A percentile compares a stretch with the other conserved stretches of the same genome.
Evolutionary conservation across 2,329 filamentous ascomycete genomes (phyloP).

Genomic region (Cladosporium halotolerans): DNA sequence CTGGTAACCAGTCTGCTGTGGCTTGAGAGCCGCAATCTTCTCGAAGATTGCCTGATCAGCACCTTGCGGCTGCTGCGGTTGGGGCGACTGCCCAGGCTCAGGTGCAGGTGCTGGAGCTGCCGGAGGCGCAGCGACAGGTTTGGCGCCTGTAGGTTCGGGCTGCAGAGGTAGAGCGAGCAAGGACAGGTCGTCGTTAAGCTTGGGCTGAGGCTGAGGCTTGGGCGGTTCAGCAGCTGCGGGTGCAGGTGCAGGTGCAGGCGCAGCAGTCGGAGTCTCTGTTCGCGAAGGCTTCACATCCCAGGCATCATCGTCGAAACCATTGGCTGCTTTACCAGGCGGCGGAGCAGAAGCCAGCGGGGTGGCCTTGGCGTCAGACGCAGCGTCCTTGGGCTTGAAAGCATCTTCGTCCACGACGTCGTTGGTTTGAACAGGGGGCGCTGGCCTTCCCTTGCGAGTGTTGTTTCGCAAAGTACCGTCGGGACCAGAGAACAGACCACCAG

Average conservation of each 20-base stretch:
- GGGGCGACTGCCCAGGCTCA: conserved; percentile 34
- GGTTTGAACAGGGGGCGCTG: conserved; percentile 77
- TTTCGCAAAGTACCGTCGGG: conserved; percentile 87
- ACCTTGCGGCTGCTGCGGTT: conserved; percentile 35
- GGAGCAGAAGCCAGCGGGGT: conserved; percentile 47
- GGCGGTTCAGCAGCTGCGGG: conserved; percentile 35
- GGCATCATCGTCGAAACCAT: conserved; percentile 88
- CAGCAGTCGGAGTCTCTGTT: conserved; percentile 38
- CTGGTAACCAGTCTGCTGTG: conserved; percentile 44
- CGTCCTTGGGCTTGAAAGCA: conserved; percentile 61
- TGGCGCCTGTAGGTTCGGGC: conserved; percentile 45
- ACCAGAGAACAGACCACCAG: conserved; percentile 77
- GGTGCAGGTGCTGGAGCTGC: conserved; percentile 30
- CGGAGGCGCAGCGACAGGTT: conserved; percentile 32
- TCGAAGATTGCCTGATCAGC: conserved; percentile 45
- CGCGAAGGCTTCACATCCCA: conserved; percentile 90
- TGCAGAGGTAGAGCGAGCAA: conserved; percentile 62
- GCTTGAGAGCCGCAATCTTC: conserved; percentile 39
- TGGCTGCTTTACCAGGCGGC: conserved; percentile 41
- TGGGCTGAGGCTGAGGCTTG: conserved; percentile 36
- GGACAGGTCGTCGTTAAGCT: conserved; percentile 63
- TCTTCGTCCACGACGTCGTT: conserved; percentile 84
- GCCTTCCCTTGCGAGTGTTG: conserved; percentile 88
- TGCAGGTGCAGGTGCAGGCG: conserved; percentile 32
- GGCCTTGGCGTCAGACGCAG: conserved; percentile 39